These are phyloP conservation scores for Citeromyces siamensis DNA, from an alignment of 1,139 yeast genomes.

Conservation along the genomic window DNA sequence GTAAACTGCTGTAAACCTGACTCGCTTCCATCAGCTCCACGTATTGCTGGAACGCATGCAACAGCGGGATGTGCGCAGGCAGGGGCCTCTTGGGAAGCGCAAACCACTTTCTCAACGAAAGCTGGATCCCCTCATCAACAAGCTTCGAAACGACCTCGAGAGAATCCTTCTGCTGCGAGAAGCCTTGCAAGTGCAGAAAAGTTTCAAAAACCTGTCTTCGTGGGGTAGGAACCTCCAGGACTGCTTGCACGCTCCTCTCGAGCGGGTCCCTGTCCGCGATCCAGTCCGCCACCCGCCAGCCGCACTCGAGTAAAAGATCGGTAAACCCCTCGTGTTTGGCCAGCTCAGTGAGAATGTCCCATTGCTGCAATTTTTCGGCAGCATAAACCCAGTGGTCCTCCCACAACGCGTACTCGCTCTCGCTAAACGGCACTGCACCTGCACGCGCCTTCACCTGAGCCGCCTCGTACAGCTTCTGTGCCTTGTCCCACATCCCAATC, in stretches of 20 bases:
- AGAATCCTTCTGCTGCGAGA: slow-evolving; percentile 81
- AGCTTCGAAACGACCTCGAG: slow-evolving; percentile 69
- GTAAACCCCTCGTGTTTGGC: slow-evolving; percentile 98
- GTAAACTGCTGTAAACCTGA: slow-evolving; percentile 82
- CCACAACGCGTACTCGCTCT: slow-evolving; percentile 93
- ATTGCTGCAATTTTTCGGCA: slow-evolving; percentile 94
- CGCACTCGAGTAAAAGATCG: slow-evolving; percentile 88
- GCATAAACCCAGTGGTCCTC: slow-evolving; percentile 98
- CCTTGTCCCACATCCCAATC: slow-evolving; percentile 90
- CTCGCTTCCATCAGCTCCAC: slow-evolving; percentile 98
- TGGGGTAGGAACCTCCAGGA: slow-evolving; percentile 98
- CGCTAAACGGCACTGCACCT: slow-evolving; percentile 92
- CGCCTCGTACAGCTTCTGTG: slow-evolving; percentile 88
- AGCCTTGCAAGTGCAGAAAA: slow-evolving; percentile 84
- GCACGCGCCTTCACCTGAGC: slow-evolving; percentile 96
- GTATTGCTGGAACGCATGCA: slow-evolving; percentile 94
- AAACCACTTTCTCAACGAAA: slow-evolving; percentile 89
- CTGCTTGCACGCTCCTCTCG: slow-evolving; percentile 89
- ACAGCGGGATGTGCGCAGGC: slow-evolving; percentile 77
- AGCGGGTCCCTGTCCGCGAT: slow-evolving; percentile 87
- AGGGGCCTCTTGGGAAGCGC: slow-evolving; percentile 66
- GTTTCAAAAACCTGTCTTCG: slow-evolving; percentile 93
- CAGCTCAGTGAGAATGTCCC: slow-evolving; percentile 94
- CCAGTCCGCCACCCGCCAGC: slow-evolving; percentile 99
- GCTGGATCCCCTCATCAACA: slow-evolving; percentile 94